Conservation (phyloP, 2,329 filamentous ascomycete genomes). For the Nemania sp. region DNA sequence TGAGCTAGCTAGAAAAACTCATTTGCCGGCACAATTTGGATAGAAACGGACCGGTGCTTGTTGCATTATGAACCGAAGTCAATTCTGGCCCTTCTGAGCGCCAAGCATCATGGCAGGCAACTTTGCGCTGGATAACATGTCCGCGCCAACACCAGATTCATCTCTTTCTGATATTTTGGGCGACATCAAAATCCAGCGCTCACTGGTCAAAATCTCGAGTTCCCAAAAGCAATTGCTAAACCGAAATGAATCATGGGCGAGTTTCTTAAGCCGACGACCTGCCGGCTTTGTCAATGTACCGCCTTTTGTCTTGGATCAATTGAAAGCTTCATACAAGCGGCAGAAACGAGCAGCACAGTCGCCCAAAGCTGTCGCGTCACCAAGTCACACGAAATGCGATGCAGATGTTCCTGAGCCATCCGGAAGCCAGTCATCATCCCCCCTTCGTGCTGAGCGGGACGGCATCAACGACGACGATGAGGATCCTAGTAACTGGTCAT, state of each 20-base stretch:
- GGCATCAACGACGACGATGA: constrained; percentile 22
- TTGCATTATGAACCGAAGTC: constrained; percentile 6
- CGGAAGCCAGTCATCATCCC: constrained; percentile 16
- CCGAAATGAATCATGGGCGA: constrained; percentile 55
- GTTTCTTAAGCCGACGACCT: constrained; percentile 38
- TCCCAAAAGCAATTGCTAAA: constrained; percentile 64
- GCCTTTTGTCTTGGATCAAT: constrained; percentile 47
- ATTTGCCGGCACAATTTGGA: not conserved
- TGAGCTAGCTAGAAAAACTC: not conserved
- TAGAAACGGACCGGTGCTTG: not conserved
- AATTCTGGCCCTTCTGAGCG: not conserved
- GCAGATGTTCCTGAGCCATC: constrained; percentile 18
- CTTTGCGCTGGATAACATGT: constrained; percentile 5
- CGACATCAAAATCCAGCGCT: constrained; percentile 53
- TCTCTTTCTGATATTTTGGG: constrained; percentile 46
- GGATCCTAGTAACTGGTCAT: constrained; percentile 30
- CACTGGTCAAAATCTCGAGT: constrained; percentile 59
- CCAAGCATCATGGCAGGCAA: constrained; percentile 37
- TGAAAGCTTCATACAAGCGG: constrained; percentile 43
- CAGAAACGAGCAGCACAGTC: constrained; percentile 30
- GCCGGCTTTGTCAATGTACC: constrained; percentile 52
- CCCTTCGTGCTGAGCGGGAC: constrained; percentile 5
- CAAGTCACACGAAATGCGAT: not conserved
- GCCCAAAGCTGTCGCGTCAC: constrained; percentile 10
- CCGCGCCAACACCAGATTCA: constrained; percentile 32